Conservation (phyloP, 345 rosid genomes). For the Microcos paniculata region DNA sequence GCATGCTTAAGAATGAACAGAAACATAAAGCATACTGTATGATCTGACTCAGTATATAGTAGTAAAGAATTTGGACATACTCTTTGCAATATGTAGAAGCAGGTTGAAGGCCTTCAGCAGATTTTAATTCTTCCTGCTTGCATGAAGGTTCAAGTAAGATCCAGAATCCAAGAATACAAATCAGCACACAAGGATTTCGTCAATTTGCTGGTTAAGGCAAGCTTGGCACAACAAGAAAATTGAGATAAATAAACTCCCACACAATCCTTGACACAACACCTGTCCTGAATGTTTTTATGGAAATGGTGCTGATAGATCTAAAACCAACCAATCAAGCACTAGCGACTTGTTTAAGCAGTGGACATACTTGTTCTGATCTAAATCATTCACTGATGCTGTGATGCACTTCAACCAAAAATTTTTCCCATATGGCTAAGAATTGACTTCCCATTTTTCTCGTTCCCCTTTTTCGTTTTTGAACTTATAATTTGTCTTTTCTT, state of each 20-base stretch:
- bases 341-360: neutral
- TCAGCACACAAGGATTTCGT: neutral
- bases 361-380: neutral
- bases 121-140: conserved; percentile 49
- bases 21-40: neutral
- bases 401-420: neutral
- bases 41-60: neutral
- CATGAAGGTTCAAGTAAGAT: neutral
- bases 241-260: neutral
- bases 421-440: neutral
- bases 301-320: neutral
- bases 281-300: neutral
- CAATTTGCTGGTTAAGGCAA: neutral
- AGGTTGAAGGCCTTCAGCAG: conserved; percentile 52
- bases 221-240: neutral
- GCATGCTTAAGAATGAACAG: neutral
- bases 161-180: too few species aligned
- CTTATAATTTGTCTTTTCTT: too few species aligned
- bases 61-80: conserved; percentile 35
- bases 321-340: neutral
- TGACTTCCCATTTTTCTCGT: neutral
- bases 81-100: conserved; percentile 86
- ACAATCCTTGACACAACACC: neutral
- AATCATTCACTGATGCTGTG: neutral
- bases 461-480: too few species aligned